phyloP scores from a whole-genome alignment of 805 yeast genomes.

The Zygoascus bituminiphila region DNA sequence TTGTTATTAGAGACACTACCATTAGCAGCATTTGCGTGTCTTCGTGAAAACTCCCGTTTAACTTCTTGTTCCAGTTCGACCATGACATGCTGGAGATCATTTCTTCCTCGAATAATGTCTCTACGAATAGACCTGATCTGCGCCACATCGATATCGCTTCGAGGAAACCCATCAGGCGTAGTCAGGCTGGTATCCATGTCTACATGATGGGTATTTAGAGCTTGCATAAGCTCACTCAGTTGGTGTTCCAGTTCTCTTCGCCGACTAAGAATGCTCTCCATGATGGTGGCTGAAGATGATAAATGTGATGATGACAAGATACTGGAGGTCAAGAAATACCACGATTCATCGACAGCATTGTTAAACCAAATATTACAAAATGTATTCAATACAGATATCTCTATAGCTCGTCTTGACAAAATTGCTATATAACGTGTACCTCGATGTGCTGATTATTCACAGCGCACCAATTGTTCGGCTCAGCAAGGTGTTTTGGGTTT shows the following conservation, averaged over 20 bases:
- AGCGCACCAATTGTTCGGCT: no score
- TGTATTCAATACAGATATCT: no score
- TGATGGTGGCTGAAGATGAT: neutral
- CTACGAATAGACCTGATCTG: conserved; percentile 53
- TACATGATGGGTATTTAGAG: conserved; percentile 38
- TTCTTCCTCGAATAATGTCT: conserved; percentile 56
- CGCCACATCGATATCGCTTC: conserved; percentile 75
- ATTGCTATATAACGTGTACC: no score
- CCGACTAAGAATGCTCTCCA: neutral
- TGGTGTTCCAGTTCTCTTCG: conserved; percentile 33
- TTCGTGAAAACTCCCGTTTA: conserved; percentile 29
- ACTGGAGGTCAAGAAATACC: no score
- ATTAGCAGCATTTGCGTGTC: neutral
- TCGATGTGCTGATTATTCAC: no score
- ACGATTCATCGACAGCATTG: no score
- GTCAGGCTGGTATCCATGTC: conserved; percentile 61
- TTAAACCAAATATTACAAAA: no score
- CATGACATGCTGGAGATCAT: conserved; percentile 53
- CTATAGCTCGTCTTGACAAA: no score
- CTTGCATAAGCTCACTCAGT: conserved; percentile 34
- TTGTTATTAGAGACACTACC: neutral
- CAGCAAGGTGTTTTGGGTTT: no score
- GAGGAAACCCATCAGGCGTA: conserved; percentile 74
- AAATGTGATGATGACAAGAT: neutral
- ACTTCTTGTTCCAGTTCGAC: conserved; percentile 41